A percentile compares a stretch with the other conserved stretches of the same genome.
Evolutionary conservation across 139 green algal species (phyloP).

Genomic region (Chlamydomonas incerta): DNA sequence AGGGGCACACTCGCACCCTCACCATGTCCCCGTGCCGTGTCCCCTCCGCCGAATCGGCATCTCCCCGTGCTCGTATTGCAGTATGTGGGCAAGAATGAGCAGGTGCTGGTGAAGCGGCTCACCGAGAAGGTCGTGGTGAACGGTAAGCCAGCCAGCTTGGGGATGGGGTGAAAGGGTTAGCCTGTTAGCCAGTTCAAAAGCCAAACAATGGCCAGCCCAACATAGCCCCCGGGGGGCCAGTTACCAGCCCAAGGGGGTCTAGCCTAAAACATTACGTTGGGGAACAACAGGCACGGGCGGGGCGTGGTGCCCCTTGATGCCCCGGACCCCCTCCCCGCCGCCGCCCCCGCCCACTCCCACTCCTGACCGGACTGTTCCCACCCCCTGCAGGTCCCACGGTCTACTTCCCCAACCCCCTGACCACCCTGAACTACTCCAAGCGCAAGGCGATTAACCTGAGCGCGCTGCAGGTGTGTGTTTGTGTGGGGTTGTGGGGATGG

Average conservation of each 20-base stretch:
- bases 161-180: too few relatives aligned
- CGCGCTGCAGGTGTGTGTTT: neutral
- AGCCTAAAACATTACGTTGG: too few relatives aligned
- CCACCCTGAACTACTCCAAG: neutral
- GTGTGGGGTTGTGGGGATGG: neutral
- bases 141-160: neutral
- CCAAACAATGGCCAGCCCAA: too few relatives aligned
- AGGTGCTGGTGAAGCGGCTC: constrained; percentile 4
- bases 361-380: too few relatives aligned
- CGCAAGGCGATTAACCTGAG: constrained; percentile 5
- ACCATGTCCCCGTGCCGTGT: neutral
- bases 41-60: neutral
- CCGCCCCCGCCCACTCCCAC: too few relatives aligned
- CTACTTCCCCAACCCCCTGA: neutral
- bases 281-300: too few relatives aligned
- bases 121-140: neutral
- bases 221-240: too few relatives aligned
- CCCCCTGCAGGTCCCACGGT: neutral
- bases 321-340: too few relatives aligned
- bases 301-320: neutral
- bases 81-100: constrained; percentile 4
- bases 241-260: too few relatives aligned
- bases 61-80: too few relatives aligned
- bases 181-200: too few relatives aligned
- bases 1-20: neutral